Evolutionary conservation across 75 land plant genomes (phyloP).

Genomic region (Larix kaempferi): DNA sequence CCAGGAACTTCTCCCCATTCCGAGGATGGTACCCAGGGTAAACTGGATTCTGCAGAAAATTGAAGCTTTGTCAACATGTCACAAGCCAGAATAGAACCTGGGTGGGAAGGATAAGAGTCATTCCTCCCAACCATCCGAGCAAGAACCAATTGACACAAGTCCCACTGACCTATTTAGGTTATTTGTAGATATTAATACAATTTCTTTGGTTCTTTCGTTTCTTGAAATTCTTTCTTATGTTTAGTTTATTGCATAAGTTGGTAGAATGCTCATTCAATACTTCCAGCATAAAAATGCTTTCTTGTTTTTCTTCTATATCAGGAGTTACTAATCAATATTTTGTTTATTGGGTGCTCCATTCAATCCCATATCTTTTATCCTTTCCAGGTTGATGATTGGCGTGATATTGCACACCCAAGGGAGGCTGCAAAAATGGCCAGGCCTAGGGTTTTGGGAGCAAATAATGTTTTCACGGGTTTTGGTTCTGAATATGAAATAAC

Average conservation of each 20-base stretch:
- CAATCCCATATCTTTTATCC: not conserved
- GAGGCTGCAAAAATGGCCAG: conserved; percentile 51
- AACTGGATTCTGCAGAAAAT: too few species aligned
- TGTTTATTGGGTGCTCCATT: not conserved
- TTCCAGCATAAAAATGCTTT: not conserved
- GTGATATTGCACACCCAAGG: conserved; percentile 81
- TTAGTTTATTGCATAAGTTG: not conserved
- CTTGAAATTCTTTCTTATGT: not conserved
- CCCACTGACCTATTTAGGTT: too few species aligned
- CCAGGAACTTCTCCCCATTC: too few species aligned
- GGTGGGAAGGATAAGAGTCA: too few species aligned
- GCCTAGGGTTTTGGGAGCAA: conserved; percentile 61
- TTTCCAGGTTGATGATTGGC: conserved; percentile 92
- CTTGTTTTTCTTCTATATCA: not conserved
- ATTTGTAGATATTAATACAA: too few species aligned
- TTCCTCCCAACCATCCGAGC: too few species aligned
- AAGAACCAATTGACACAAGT: too few species aligned
- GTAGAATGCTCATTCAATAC: not conserved
- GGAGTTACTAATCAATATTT: not conserved
- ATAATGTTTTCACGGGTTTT: conserved; percentile 71
- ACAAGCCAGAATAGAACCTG: too few species aligned
- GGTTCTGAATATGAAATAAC: conserved; percentile 77
- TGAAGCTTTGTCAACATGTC: too few species aligned
- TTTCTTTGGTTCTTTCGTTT: too few species aligned
- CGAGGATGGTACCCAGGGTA: too few species aligned